Conservation (phyloP, 441 rosid species). For the Pelargonium myrrhifolium region DNA sequence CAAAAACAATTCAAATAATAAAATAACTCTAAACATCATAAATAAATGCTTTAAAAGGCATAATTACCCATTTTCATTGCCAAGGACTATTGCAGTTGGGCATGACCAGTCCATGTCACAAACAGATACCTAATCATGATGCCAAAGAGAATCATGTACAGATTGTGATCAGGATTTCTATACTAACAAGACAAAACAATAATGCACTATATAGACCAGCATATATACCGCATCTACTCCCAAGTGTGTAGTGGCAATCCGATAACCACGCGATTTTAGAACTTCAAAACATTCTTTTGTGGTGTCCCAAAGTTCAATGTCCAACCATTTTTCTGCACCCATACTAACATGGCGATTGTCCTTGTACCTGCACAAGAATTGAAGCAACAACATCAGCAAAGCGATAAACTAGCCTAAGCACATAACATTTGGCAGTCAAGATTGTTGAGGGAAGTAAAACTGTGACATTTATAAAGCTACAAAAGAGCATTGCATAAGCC, state of each 20-base stretch:
- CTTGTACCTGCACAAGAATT: slow-evolving; percentile 46
- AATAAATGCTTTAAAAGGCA: background rate
- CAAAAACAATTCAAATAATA: background rate
- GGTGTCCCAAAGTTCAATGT: slow-evolving; percentile 88
- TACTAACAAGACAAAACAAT: background rate
- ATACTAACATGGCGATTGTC: slow-evolving; percentile 89
- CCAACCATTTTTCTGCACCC: slow-evolving; percentile 99
- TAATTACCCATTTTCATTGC: slow-evolving; percentile 74
- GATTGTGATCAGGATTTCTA: background rate
- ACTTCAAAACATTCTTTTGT: slow-evolving; percentile 56
- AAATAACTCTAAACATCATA: background rate
- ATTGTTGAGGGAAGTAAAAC: background rate
- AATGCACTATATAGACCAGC: too few species aligned
- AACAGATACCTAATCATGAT: slow-evolving; percentile 54
- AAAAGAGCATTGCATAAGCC: background rate
- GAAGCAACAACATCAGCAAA: background rate
- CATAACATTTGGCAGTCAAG: background rate
- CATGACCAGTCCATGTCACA: slow-evolving; percentile 92
- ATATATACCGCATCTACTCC: slow-evolving; percentile 76
- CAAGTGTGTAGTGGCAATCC: slow-evolving; percentile 71
- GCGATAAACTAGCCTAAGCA: background rate
- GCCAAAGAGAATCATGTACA: slow-evolving; percentile 2
- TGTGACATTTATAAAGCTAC: background rate
- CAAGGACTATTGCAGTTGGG: slow-evolving; percentile 90
- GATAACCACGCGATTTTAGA: slow-evolving; percentile 75